Evolutionary conservation across 2,329 filamentous ascomycete genomes (phyloP), one percentile per base, ranked within the genome.

Genomic region (Emergomyces pasteurianus): DNA sequence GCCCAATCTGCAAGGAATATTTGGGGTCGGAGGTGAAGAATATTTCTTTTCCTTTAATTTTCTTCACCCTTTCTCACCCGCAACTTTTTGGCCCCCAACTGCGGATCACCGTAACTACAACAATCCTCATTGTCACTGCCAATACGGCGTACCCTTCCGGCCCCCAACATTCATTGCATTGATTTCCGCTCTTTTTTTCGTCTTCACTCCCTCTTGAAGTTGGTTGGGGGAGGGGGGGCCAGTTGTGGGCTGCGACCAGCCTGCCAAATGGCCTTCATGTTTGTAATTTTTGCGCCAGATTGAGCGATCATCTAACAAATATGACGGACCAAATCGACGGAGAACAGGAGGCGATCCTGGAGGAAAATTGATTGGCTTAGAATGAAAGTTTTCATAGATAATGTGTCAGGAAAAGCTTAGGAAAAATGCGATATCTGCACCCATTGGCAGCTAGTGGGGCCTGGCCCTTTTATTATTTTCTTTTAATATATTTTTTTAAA

Each of bases 211-310:
- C 38, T 12, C n/a, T n/a, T 54, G 34, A 23, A 16, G 31, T 54
- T 54, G 31, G 52, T 54, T 54, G 52, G 52, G 52, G 52, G 31
- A n/a, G n/a, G n/a, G n/a, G n/a, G n/a, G n/a, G n/a, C 52, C 52
- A 23, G 9, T 54, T 38, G 31, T 54, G 10, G 52, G 23, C 26
- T 23, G 23, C 14, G 10, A 6, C 3, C 28, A 9, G n/a, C 31
- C 31, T n/a, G 31, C 28, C 23, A 23, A 36, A 9, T 21, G 31
- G 31, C 52, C 34, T 18, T 54, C n/a, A 36, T 36, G 28, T 9
- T n/a, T 34, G 31, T 18, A 31, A 31, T 31, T 21, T 34, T 6
- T n/a, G 34, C 31, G 10, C 52, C 16, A 23, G 31, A 10, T 8
- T 23, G 9, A 38, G n/a, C 31, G 34, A 23, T 38, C 16, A 23